phyloP scores from a whole-genome alignment of 768 basidiomycete genomes.

The Megacollybia marginata region DNA sequence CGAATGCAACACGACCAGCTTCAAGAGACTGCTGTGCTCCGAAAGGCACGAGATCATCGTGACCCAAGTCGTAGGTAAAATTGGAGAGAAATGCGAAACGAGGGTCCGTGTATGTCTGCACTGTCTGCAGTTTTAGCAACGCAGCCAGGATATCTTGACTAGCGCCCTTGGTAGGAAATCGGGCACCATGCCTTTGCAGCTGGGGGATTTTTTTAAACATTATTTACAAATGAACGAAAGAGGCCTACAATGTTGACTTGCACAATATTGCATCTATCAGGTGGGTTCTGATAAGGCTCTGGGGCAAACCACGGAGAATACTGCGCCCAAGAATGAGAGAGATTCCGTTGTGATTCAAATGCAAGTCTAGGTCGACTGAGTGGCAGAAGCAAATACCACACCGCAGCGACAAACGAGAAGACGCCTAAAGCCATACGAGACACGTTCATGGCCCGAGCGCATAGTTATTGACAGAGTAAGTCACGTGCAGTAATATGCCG shows the following conservation, averaged over 20 bases:
- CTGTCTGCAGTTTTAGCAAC: slow-evolving; percentile 47
- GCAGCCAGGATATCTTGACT: slow-evolving; percentile 34
- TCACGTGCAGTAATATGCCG: too few relatives aligned
- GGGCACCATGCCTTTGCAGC: slow-evolving; percentile 78
- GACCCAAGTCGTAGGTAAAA: slow-evolving; percentile 53
- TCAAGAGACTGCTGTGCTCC: slow-evolving; percentile 57
- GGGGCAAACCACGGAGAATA: slow-evolving; percentile 56
- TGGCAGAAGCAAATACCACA: too few relatives aligned
- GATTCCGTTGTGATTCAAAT: not conserved
- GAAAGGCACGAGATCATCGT: slow-evolving; percentile 53
- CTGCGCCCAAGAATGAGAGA: slow-evolving; percentile 40
- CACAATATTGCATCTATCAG: slow-evolving; percentile 41
- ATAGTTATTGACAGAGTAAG: too few relatives aligned
- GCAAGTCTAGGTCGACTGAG: not conserved
- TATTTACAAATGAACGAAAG: not conserved
- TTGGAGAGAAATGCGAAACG: slow-evolving; percentile 48
- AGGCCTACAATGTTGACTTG: slow-evolving; percentile 58
- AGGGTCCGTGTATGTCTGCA: slow-evolving; percentile 33
- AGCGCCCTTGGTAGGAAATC: slow-evolving; percentile 59
- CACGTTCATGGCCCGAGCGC: too few relatives aligned
- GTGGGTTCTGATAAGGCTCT: slow-evolving; percentile 36
- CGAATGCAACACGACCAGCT: slow-evolving; percentile 33
- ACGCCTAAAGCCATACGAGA: too few relatives aligned
- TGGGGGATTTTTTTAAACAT: slow-evolving; percentile 17
- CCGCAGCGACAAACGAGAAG: too few relatives aligned